phyloP scores from a whole-genome alignment of 306 rosid species.

The Quercus robur region DNA sequence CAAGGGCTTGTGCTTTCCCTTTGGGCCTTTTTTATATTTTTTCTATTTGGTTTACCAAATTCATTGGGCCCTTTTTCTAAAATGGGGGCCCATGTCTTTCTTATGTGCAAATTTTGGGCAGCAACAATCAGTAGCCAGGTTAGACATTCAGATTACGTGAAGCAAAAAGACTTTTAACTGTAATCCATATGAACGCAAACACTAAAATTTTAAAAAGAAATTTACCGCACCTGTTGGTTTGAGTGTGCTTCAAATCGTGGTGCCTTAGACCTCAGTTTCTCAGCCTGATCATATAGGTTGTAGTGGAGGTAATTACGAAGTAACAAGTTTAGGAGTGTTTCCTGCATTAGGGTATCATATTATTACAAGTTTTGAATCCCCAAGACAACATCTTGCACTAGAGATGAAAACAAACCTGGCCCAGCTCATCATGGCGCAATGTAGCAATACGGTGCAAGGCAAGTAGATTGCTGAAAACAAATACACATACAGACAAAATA shows the following conservation, averaged over 20 bases:
- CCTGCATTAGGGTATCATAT: conserved; percentile 47
- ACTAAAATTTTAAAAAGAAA: no score
- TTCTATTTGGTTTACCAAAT: no score
- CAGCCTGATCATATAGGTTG: conserved; percentile 92
- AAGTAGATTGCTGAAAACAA: conserved; percentile 71
- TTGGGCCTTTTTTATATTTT: no score
- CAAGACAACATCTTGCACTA: conserved; percentile 1
- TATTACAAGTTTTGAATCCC: no score
- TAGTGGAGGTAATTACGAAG: conserved; percentile 96
- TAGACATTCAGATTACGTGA: no score
- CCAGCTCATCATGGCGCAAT: conserved; percentile 95
- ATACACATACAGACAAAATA: neutral
- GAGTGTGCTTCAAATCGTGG: conserved; percentile 99
- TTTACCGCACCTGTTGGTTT: conserved; percentile 71
- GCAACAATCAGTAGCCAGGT: no score
- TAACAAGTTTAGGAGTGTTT: conserved; percentile 85
- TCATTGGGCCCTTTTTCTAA: no score
- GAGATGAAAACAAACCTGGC: conserved; percentile 69
- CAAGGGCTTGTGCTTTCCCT: no score
- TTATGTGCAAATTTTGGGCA: no score
- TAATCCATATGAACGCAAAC: no score
- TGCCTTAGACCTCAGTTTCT: conserved; percentile 97
- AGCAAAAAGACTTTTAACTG: no score
- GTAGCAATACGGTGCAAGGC: conserved; percentile 92
- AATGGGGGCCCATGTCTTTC: no score